Evolutionary conservation across 2,329 filamentous ascomycete genomes (phyloP), one percentile per base, ranked within the genome.

Genomic region (Cladosporium velox): DNA sequence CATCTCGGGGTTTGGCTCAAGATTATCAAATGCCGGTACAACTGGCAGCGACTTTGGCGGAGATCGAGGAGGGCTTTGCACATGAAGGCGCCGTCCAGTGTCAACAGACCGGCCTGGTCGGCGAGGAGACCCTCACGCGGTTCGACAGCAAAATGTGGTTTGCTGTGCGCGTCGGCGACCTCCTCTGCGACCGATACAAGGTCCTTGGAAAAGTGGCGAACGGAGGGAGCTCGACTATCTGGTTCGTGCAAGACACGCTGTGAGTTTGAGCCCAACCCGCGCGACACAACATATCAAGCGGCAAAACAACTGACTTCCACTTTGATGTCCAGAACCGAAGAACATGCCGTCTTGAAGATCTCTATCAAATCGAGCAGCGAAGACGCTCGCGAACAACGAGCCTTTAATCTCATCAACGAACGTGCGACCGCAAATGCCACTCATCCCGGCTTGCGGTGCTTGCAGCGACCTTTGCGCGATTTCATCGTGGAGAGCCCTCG

Each of bases 141-240:
- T 64, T 64, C 35, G 51, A 64, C 51, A 55, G 61, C 61, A 55
- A 35, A 38, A 4, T 64, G 10, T 64, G 61, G 61, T 64, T 55
- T 28, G 61, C 61, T 15, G 61, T 57, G 14, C 51, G 51, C 11
- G 51, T 64, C 6, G 61, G 61, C 26, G 61, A 64, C 35, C 49
- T 64, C 28, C 49, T 64, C 51, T 38, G 44, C 34, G 51, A 47
- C 11, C 61, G 49, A 14, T 64, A 64, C 61, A 57, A 55, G 51
- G 51, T 57, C n/a, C 61, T 64, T n/a, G 61, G 61, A 26, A 64
- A 64, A 52, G 51, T 64, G 51, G 61, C 61, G 4, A 55, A 64
- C 41, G 61, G 61, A 44, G 61, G 61, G 4, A 64, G 61, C 35
- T 64, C 61, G 18, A 64, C 61, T 4, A 57, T 64, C 38, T 64